phyloP scores from a whole-genome alignment of 2,329 filamentous ascomycete species.

The Beauveria brongniartii region DNA sequence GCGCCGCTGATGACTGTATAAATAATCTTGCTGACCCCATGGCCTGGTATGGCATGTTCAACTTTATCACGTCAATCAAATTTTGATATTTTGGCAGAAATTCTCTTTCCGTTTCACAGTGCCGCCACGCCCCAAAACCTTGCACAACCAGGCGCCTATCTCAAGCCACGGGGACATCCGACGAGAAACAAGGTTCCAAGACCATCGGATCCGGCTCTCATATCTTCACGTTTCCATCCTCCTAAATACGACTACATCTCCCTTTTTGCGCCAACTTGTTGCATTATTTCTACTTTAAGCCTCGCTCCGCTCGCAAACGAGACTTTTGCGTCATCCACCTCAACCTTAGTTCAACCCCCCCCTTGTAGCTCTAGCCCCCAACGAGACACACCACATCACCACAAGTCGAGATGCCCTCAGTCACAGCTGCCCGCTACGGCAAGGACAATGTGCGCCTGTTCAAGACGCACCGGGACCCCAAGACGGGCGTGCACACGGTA shows the following conservation, averaged over 20 bases:
- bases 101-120: background rate
- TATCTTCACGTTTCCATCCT: background rate
- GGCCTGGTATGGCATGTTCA: background rate
- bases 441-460: slow-evolving; percentile 98
- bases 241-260: background rate
- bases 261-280: background rate
- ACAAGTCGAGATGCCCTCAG: slow-evolving; percentile 41
- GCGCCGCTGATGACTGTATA: background rate
- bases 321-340: background rate
- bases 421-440: slow-evolving; percentile 66
- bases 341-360: background rate
- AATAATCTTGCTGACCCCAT: background rate
- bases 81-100: background rate
- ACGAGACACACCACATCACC: background rate
- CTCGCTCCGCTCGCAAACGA: background rate
- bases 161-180: slow-evolving; percentile 6
- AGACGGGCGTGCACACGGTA: slow-evolving; percentile 73
- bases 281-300: background rate
- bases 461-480: slow-evolving; percentile 79
- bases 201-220: background rate
- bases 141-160: background rate
- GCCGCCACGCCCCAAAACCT: background rate
- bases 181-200: background rate
- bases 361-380: background rate
- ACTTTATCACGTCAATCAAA: background rate